A percentile compares a stretch with the other conserved stretches of the same genome.
Evolutionary conservation across 1,284 basidiomycete species (phyloP).

Genomic region (Agroathelia rolfsii): DNA sequence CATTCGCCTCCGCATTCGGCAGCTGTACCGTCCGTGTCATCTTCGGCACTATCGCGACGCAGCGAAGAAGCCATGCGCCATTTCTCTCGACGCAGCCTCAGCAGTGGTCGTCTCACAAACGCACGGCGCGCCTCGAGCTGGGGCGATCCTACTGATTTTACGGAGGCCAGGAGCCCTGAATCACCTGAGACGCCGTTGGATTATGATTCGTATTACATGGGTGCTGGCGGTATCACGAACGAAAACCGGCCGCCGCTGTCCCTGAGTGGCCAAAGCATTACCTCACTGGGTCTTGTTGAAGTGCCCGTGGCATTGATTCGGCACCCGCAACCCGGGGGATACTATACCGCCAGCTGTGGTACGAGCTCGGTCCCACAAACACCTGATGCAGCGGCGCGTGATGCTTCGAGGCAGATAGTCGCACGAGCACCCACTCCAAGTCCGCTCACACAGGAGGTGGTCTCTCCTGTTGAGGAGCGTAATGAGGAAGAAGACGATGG

Average conservation of each 20-base stretch:
- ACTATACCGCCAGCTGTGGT: conserved; percentile 16
- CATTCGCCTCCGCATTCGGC: no score
- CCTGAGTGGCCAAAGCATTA: conserved; percentile 21
- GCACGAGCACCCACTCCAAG: conserved; percentile 25
- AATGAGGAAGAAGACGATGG: conserved; percentile 18
- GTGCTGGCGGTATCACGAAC: conserved; percentile 41
- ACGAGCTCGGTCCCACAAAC: conserved; percentile 13
- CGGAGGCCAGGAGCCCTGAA: conserved; percentile 42
- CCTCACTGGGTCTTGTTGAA: conserved; percentile 9
- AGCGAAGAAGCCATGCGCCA: conserved; percentile 25
- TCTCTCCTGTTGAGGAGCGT: conserved; percentile 10
- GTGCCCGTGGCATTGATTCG: conserved; percentile 9
- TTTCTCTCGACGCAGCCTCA: conserved; percentile 14
- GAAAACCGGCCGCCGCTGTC: conserved; percentile 29
- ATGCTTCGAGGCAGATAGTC: conserved; percentile 14
- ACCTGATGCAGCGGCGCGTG: conserved; percentile 18
- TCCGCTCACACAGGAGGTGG: conserved; percentile 24
- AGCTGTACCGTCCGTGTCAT: no score
- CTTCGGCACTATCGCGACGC: conserved; percentile 13
- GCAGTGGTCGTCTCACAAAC: conserved; percentile 22
- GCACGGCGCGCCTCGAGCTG: conserved; percentile 56
- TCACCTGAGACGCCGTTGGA: conserved; percentile 33
- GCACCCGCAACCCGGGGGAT: conserved; percentile 20
- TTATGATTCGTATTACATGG: conserved; percentile 39
- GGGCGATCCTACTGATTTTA: conserved; percentile 41